phyloP scores from a whole-genome alignment of 805 yeast genomes.

The Candida dajiaensis region DNA sequence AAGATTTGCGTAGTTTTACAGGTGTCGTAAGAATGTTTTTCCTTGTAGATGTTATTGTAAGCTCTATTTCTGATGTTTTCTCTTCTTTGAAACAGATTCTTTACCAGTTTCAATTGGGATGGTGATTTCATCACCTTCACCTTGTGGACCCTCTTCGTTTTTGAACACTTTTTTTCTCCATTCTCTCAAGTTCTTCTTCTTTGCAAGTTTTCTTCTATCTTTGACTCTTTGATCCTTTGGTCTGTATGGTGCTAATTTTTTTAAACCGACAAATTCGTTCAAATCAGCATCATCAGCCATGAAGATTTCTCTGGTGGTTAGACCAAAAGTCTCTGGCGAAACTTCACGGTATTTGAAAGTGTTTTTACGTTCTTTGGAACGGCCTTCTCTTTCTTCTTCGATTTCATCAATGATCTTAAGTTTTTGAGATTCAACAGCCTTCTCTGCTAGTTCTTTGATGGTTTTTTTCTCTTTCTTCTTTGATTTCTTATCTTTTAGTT shows the following conservation, averaged over 20 bases:
- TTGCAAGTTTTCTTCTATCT: slow-evolving; percentile 80
- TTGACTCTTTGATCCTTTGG: slow-evolving; percentile 62
- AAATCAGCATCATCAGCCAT: slow-evolving; percentile 83
- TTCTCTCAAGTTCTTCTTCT: slow-evolving; percentile 74
- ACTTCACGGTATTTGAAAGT: slow-evolving; percentile 87
- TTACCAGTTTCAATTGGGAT: slow-evolving; percentile 15
- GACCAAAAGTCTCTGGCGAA: slow-evolving; percentile 89
- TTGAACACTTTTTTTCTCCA: slow-evolving; percentile 87
- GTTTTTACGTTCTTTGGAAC: slow-evolving; percentile 40
- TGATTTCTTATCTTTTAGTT: slow-evolving; percentile 48
- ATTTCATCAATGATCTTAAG: slow-evolving; percentile 62
- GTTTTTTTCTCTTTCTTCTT: slow-evolving; percentile 58
- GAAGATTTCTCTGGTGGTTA: slow-evolving; percentile 78
- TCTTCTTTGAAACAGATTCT: slow-evolving; percentile 2
- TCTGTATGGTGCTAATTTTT: slow-evolving; percentile 91
- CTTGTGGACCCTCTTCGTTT: slow-evolving; percentile 42
- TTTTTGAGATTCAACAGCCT: slow-evolving; percentile 71
- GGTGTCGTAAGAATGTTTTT: no score
- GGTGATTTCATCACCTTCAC: slow-evolving; percentile 19
- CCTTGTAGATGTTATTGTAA: neutral
- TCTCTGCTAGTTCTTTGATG: slow-evolving; percentile 63
- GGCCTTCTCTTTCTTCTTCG: slow-evolving; percentile 54
- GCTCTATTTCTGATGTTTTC: neutral
- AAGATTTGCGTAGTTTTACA: no score
- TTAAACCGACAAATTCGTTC: slow-evolving; percentile 80